Percentiles rank a stretch among this genome's conserved stretches.
phyloP scores from a whole-genome alignment of 306 rosid species.

The Pachyrhizus erosus region DNA sequence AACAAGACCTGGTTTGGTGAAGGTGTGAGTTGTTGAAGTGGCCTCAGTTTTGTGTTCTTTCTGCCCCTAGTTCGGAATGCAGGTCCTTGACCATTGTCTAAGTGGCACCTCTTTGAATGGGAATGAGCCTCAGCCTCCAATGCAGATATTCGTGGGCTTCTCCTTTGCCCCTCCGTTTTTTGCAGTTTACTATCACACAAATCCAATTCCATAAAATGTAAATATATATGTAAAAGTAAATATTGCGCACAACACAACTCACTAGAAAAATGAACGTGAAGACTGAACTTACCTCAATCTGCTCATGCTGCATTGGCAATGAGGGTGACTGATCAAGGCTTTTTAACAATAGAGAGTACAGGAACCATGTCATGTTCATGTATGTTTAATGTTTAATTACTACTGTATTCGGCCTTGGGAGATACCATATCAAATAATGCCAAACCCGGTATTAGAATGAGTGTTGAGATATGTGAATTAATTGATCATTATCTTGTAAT shows the following conservation, averaged over 20 bases:
- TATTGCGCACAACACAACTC: not conserved
- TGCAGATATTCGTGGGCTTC: constrained; percentile 61
- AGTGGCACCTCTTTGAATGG: not conserved
- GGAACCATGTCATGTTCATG: not conserved
- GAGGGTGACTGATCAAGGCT: not conserved
- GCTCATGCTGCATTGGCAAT: constrained; percentile 44
- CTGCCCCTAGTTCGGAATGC: constrained; percentile 52
- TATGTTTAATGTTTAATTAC: not conserved
- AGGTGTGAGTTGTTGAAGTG: constrained; percentile 40
- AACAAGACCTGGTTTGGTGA: constrained; percentile 41
- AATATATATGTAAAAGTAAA: not conserved
- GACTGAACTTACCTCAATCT: constrained; percentile 46
- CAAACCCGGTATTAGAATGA: not conserved
- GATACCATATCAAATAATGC: constrained; percentile 2
- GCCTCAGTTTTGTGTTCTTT: constrained; percentile 51
- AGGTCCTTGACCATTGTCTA: constrained; percentile 47
- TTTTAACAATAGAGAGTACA: constrained; percentile 5
- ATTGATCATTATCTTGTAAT: not conserved
- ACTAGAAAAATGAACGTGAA: not conserved
- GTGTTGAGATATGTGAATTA: not conserved
- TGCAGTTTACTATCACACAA: constrained; percentile 42
- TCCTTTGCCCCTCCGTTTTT: constrained; percentile 60
- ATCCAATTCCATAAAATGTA: constrained; percentile 23
- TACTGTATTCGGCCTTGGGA: not conserved
- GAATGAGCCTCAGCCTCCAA: constrained; percentile 46